Evolutionary conservation across 345 rosid species (phyloP).

Genomic region (Populus tremula): DNA sequence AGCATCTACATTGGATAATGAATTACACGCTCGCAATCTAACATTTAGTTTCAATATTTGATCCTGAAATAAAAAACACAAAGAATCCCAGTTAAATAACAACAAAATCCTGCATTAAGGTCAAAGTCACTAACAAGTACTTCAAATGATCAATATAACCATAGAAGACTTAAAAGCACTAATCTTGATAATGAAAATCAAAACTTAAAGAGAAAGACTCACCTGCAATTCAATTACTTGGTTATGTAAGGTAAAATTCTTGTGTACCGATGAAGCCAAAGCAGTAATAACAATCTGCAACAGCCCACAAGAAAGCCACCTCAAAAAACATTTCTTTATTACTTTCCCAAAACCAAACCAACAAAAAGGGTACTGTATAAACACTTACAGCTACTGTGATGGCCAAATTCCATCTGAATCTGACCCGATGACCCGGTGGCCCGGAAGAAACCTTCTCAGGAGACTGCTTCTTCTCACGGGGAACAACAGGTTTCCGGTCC

Average conservation of each 20-base stretch:
- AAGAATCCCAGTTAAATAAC: neutral
- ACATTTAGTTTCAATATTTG: constrained; percentile 36
- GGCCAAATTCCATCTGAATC: constrained; percentile 47
- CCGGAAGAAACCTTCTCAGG: constrained; percentile 1
- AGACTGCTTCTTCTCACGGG: constrained; percentile 15
- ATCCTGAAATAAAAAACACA: constrained; percentile 36
- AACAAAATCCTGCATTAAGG: neutral
- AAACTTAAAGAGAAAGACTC: neutral
- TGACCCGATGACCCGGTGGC: constrained; percentile 23
- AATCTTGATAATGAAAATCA: neutral
- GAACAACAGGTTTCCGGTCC: constrained; percentile 12
- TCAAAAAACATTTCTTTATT: neutral
- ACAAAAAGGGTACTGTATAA: neutral
- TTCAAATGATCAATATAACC: neutral
- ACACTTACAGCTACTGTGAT: constrained; percentile 37
- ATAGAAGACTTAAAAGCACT: neutral
- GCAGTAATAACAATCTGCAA: constrained; percentile 50
- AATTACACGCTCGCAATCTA: constrained; percentile 45
- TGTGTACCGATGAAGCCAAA: constrained; percentile 51
- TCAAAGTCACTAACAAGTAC: neutral
- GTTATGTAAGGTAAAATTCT: constrained; percentile 48
- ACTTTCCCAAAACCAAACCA: neutral
- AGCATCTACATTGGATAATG: constrained; percentile 24
- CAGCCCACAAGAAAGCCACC: neutral
- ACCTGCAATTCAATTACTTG: constrained; percentile 58